These are phyloP conservation scores for Pseudogymnoascus sp. DNA, from an alignment of 2,329 filamentous ascomycete genomes.

Conservation along the genomic window DNA sequence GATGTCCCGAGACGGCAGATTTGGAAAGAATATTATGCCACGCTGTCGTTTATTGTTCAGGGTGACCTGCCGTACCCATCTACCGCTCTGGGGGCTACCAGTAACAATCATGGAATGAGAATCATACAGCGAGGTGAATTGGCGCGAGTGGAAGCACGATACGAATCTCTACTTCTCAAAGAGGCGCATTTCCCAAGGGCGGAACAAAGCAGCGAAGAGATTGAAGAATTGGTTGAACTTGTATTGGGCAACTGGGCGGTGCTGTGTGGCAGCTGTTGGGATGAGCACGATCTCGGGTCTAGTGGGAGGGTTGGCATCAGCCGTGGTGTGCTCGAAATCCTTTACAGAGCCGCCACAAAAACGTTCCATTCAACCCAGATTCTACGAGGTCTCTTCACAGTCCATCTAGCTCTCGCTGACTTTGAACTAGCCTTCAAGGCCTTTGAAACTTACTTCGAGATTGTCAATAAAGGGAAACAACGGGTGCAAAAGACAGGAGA, in stretches of 20 bases:
- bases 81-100: constrained; percentile 32
- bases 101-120: constrained; percentile 46
- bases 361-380: constrained; percentile 93
- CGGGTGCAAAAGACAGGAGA: constrained; percentile 73
- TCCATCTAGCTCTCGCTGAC: constrained; percentile 81
- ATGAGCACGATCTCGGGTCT: constrained; percentile 69
- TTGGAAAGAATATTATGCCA: constrained; percentile 79
- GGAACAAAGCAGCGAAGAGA: constrained; percentile 66
- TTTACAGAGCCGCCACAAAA: constrained; percentile 86
- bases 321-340: constrained; percentile 71
- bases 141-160: constrained; percentile 69
- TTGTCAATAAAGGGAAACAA: constrained; percentile 78
- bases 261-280: constrained; percentile 73
- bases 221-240: constrained; percentile 74
- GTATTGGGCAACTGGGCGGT: constrained; percentile 81
- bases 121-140: constrained; percentile 67
- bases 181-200: constrained; percentile 82
- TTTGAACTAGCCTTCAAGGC: constrained; percentile 88
- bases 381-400: constrained; percentile 75
- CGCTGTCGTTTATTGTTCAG: constrained; percentile 69
- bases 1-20: constrained; percentile 58
- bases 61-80: constrained; percentile 54
- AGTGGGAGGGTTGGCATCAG: constrained; percentile 71
- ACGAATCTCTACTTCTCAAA: constrained; percentile 69
- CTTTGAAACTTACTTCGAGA: constrained; percentile 84